phyloP scores from a whole-genome alignment of 768 basidiomycete genomes.

The Crepidotus variabilis region DNA sequence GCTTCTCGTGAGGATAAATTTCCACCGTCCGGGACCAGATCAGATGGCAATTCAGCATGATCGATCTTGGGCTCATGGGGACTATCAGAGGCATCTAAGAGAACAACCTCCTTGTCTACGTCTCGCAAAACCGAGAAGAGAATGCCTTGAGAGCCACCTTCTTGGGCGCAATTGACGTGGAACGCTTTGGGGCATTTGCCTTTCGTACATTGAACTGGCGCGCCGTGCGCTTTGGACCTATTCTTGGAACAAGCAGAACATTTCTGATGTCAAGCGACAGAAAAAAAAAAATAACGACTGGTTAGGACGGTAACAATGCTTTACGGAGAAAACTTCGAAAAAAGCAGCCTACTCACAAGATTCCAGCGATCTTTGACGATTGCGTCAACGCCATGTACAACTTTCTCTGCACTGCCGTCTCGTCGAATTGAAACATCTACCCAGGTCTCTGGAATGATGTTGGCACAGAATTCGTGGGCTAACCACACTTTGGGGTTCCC shows the following conservation, averaged over 20 bases:
- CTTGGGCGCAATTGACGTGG: slow-evolving; percentile 86
- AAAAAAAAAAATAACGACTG: slow-evolving; percentile 1
- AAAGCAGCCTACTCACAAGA: slow-evolving; percentile 52
- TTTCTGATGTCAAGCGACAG: slow-evolving; percentile 52
- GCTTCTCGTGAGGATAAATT: slow-evolving; percentile 25
- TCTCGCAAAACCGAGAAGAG: slow-evolving; percentile 61
- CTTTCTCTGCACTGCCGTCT: slow-evolving; percentile 40
- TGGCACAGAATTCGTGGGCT: slow-evolving; percentile 81
- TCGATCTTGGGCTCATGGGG: slow-evolving; percentile 8
- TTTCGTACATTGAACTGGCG: slow-evolving; percentile 89
- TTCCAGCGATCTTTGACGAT: slow-evolving; percentile 94
- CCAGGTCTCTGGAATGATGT: slow-evolving; percentile 88
- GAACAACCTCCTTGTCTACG: slow-evolving; percentile 78
- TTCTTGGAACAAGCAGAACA: slow-evolving; percentile 81
- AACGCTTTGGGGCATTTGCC: slow-evolving; percentile 93
- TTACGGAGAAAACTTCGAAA: background rate
- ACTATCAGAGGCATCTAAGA: slow-evolving; percentile 43
- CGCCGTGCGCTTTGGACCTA: slow-evolving; percentile 65
- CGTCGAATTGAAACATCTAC: slow-evolving; percentile 61
- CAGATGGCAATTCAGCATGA: slow-evolving; percentile 29
- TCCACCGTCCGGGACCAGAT: background rate
- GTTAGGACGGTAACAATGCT: background rate
- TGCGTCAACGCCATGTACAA: slow-evolving; percentile 81
- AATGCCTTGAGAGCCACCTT: slow-evolving; percentile 48
- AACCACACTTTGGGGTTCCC: slow-evolving; percentile 52